phyloP scores from a whole-genome alignment of 176 grass and related monocot genomes.

The Coix lacrymajobi region DNA sequence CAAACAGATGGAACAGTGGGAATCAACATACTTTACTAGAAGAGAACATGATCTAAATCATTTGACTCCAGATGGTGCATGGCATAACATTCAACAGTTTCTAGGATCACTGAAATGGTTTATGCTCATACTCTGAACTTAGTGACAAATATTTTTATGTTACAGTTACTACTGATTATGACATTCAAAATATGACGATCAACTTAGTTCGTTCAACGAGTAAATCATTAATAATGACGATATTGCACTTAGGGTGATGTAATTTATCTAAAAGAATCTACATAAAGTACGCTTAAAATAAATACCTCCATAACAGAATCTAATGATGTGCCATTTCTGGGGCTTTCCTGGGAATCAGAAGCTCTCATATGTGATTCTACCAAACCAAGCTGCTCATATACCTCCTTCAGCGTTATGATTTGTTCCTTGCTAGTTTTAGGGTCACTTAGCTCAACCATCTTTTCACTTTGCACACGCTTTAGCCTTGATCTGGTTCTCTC shows the following conservation, averaged over 20 bases:
- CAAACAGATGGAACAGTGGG: not conserved
- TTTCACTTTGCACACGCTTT: conserved; percentile 60
- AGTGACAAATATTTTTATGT: not conserved
- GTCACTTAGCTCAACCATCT: conserved; percentile 39
- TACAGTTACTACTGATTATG: not conserved
- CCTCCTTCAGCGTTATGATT: conserved; percentile 69
- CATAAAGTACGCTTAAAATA: conserved; percentile 6
- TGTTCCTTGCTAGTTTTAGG: conserved; percentile 44
- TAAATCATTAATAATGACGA: not conserved
- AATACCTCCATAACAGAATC: conserved; percentile 80
- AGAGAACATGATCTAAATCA: not conserved
- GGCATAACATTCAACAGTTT: not conserved
- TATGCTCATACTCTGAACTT: not conserved
- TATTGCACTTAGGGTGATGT: not conserved
- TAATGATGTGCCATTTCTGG: conserved; percentile 36
- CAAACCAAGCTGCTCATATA: conserved; percentile 63
- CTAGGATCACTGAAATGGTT: not conserved
- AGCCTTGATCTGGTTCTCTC: conserved; percentile 55
- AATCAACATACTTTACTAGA: not conserved
- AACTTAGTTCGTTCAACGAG: not conserved
- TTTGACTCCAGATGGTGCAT: not conserved
- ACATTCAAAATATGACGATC: not conserved
- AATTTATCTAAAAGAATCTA: not conserved
- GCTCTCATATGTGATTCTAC: conserved; percentile 65
- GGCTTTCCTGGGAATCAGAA: conserved; percentile 36